phyloP scores from a whole-genome alignment of 73 alveolate species.

The Urostyla sp. region DNA sequence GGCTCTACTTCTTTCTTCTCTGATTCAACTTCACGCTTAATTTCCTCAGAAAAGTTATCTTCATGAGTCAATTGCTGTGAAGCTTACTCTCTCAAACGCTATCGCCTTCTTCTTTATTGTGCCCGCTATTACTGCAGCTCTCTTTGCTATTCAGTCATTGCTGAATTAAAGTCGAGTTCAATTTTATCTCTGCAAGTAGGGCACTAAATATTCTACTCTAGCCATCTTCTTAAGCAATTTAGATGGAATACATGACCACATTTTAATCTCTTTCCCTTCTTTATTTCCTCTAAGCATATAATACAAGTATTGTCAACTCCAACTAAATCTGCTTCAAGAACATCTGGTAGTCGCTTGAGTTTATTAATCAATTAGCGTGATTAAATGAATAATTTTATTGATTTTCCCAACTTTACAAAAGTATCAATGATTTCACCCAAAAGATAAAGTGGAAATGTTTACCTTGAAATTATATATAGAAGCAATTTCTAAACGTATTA shows the following conservation, averaged over 20 bases:
- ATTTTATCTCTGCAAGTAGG: constrained; percentile 77
- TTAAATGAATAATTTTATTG: constrained; percentile 7
- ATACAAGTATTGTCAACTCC: constrained; percentile 68
- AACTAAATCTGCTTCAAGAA: constrained; percentile 15
- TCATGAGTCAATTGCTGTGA: neutral
- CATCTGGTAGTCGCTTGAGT: constrained; percentile 49
- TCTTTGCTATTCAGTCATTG: neutral
- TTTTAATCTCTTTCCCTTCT: constrained; percentile 66
- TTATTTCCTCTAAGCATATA: constrained; percentile 55
- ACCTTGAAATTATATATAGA: neutral
- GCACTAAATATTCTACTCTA: constrained; percentile 70
- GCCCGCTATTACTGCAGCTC: neutral
- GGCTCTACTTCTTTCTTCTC: neutral
- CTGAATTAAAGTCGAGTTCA: constrained; percentile 9
- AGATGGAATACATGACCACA: constrained; percentile 85
- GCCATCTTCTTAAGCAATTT: constrained; percentile 73
- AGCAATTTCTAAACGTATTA: neutral
- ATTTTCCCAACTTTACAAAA: constrained; percentile 16
- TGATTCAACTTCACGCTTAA: neutral
- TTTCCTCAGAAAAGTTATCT: neutral
- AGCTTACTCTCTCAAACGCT: too few species aligned
- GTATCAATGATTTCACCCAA: constrained; percentile 54
- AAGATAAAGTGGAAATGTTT: constrained; percentile 41
- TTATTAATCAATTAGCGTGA: constrained; percentile 31
- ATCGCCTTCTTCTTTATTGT: neutral